phyloP scores from a whole-genome alignment of 768 basidiomycete genomes.

The Exidia glandulosa region DNA sequence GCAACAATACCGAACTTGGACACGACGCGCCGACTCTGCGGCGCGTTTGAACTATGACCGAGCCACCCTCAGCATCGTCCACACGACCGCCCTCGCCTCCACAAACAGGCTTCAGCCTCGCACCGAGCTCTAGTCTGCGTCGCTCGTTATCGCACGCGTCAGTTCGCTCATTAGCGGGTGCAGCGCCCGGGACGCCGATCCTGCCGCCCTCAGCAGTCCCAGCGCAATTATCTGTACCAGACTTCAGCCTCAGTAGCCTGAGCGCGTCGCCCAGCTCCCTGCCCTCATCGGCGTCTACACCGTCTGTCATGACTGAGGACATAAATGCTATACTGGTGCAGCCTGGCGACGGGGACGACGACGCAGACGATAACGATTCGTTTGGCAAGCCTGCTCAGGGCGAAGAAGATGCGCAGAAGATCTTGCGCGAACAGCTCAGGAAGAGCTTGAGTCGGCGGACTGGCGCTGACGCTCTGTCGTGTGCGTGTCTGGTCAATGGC shows the following conservation, averaged over 20 bases:
- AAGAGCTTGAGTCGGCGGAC: conserved; percentile 45
- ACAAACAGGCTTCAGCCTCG: background rate
- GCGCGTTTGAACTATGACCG: background rate
- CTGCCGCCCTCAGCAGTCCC: background rate
- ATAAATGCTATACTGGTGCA: background rate
- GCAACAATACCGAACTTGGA: too few species aligned
- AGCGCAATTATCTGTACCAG: background rate
- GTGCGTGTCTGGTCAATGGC: background rate
- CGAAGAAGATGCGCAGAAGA: conserved; percentile 52
- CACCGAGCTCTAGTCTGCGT: background rate
- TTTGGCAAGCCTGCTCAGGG: conserved; percentile 26
- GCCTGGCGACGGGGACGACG: background rate
- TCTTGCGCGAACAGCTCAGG: conserved; percentile 59
- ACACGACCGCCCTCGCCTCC: background rate
- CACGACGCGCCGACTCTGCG: too few species aligned
- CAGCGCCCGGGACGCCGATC: background rate
- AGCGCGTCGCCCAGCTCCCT: background rate
- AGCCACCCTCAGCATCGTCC: background rate
- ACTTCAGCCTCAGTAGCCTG: background rate
- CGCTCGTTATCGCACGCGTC: background rate
- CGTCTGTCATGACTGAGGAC: background rate
- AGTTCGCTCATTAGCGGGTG: background rate
- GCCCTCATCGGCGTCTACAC: background rate
- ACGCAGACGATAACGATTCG: background rate
- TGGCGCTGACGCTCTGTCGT: conserved; percentile 30